Base-by-base conservation (phyloP, 176 grass and related monocot species). In the Hordeum marinum region DNA sequence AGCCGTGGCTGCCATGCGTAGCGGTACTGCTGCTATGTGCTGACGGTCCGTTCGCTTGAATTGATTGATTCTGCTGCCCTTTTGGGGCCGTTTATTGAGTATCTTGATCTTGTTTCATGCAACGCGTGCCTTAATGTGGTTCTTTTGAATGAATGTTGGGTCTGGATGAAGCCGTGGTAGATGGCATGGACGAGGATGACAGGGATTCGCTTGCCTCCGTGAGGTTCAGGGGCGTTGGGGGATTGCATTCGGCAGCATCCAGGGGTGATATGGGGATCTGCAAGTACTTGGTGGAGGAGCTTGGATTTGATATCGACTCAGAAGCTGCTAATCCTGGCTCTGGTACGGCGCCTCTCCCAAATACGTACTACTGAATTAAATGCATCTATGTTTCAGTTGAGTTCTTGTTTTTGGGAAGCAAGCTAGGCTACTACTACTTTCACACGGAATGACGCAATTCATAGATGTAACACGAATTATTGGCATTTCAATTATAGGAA, bases 241-340 rank as follows among this genome's bases (percentile, higher is more conserved):
- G 71, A 25, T 63, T 87, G 70, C 70, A 82, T 60, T 20, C 8
- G 32, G 78, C 78, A 60, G 78, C 79, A 82, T 25, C 54, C 25
- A 35, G 1, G 8, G 85, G 79, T 11, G 21, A 82, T 9, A 32
- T 87, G 26, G 72, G 39, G 5, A 58, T 87, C 45, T 87, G 79
- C 79, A 82, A 14, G 21, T 87, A 87, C 79, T 82, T 87, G 79
- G 79, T 82, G 72, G 63, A 87, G 62, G 11, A 82, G 63, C 79
- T 87, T 11, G 64, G 52, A 39, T 87, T 76, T 48, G 62, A 77
- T 21, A 62, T 87, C 13, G 32, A 77, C 69, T 31, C 72, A 14
- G 50, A 55, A 7, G 37, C 24, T 61, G 18, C 1, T 24, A 25
- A 18, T 5, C 11, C 1, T 37, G 79, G 43, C 20, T 69, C 48